These are phyloP conservation scores for Annulohypoxylon bovei DNA, from an alignment of 495 filamentous ascomycete genomes.

Conservation along the genomic window DNA sequence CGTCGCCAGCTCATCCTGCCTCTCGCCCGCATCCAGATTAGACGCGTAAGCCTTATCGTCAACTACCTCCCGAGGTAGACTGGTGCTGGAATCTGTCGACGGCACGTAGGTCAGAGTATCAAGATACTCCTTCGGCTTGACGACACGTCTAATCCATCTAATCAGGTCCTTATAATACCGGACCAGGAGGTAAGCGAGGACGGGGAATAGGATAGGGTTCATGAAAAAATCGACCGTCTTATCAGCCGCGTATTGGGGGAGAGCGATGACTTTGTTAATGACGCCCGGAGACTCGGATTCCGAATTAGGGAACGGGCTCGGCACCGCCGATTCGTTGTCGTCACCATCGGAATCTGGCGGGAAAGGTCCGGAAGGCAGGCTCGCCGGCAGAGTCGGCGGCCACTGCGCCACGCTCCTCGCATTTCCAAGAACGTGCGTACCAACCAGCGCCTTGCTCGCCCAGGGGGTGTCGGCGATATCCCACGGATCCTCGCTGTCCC, in stretches of 20 bases:
- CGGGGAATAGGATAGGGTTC: slow-evolving; percentile 57
- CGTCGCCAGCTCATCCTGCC: slow-evolving; percentile 4
- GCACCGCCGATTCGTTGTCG: slow-evolving; percentile 27
- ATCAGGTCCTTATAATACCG: slow-evolving; percentile 50
- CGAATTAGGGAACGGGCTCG: slow-evolving; percentile 35
- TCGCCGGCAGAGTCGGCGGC: slow-evolving; percentile 33
- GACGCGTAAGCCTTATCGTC: slow-evolving; percentile 3
- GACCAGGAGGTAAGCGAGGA: slow-evolving; percentile 48
- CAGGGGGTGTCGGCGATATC: slow-evolving; percentile 45
- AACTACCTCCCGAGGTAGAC: background rate
- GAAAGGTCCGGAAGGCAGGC: slow-evolving; percentile 40
- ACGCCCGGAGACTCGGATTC: slow-evolving; percentile 44
- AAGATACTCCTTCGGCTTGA: slow-evolving; percentile 28
- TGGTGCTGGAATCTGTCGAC: slow-evolving; percentile 21
- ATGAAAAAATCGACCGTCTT: slow-evolving; percentile 55
- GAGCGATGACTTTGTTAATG: slow-evolving; percentile 47
- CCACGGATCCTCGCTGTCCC: slow-evolving; percentile 45
- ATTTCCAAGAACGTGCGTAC: slow-evolving; percentile 56
- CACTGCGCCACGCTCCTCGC: slow-evolving; percentile 34
- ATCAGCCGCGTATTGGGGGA: slow-evolving; percentile 50
- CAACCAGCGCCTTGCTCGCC: slow-evolving; percentile 55
- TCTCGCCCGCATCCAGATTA: background rate
- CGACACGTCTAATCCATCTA: slow-evolving; percentile 32
- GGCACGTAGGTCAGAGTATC: slow-evolving; percentile 35
- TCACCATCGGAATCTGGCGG: slow-evolving; percentile 26